Conservation (phyloP, 306 rosid species). For the Abrus pulchellus region DNA sequence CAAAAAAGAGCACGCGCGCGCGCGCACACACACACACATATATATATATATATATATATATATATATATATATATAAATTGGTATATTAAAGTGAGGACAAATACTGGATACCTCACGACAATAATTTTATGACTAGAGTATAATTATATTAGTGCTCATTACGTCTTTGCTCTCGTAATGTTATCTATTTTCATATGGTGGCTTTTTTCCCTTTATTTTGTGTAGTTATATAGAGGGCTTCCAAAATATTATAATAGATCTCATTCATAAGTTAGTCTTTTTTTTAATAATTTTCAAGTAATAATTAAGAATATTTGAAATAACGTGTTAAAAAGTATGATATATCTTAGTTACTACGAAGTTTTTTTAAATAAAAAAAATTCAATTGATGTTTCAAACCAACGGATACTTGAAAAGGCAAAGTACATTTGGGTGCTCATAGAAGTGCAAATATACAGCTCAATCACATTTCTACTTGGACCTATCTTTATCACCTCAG, state of each 20-base stretch:
- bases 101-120: background rate
- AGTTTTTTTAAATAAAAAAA: background rate
- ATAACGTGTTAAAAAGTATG: too few relatives aligned
- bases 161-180: too few relatives aligned
- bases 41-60: too few relatives aligned
- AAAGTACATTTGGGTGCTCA: background rate
- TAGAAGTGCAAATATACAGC: conserved; percentile 10
- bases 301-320: too few relatives aligned
- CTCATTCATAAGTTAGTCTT: too few relatives aligned
- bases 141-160: background rate
- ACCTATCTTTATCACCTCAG: conserved; percentile 26
- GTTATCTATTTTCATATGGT: too few relatives aligned
- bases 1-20: background rate
- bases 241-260: too few relatives aligned
- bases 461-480: conserved; percentile 23
- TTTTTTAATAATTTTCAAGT: too few relatives aligned
- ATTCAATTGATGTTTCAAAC: background rate
- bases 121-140: background rate
- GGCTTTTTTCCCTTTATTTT: too few relatives aligned
- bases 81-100: background rate
- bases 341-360: background rate
- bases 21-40: too few relatives aligned
- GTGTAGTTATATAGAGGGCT: too few relatives aligned
- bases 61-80: background rate
- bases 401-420: background rate